Evolutionary conservation across 116 monocot genomes (phyloP).

Genomic region (Phalaenopsis hybrid): DNA sequence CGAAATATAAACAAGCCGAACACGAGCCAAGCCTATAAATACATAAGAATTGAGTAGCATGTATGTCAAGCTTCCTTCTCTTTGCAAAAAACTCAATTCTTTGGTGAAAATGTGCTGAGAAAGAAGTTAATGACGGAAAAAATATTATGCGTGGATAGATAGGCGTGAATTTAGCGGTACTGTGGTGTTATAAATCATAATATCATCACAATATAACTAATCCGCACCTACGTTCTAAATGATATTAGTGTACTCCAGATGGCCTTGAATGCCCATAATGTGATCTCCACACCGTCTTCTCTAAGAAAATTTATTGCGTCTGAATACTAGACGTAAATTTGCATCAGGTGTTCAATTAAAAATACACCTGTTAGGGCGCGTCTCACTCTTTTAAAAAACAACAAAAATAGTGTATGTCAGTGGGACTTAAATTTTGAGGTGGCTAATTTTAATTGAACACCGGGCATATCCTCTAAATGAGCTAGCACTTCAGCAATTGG

Average conservation of each 20-base stretch:
- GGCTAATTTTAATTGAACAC: too few relatives aligned
- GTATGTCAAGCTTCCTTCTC: neutral
- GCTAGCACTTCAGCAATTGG: slow-evolving; percentile 26
- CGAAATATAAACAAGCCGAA: neutral
- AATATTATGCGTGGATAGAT: too few relatives aligned
- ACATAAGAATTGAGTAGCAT: too few relatives aligned
- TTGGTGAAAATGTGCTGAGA: too few relatives aligned
- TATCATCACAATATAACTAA: neutral
- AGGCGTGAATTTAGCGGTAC: neutral
- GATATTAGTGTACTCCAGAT: slow-evolving; percentile 45
- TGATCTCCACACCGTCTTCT: slow-evolving; percentile 32
- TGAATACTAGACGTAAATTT: too few relatives aligned
- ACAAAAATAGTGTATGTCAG: too few relatives aligned
- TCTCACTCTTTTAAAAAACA: too few relatives aligned
- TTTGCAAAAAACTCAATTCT: neutral
- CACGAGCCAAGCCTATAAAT: neutral
- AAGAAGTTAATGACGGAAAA: too few relatives aligned
- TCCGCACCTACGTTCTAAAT: slow-evolving; percentile 10
- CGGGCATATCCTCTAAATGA: neutral
- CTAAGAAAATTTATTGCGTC: neutral
- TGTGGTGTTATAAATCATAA: neutral
- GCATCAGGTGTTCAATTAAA: too few relatives aligned
- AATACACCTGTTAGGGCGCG: too few relatives aligned
- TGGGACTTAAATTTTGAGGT: too few relatives aligned
- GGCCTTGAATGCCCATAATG: slow-evolving; percentile 51